phyloP scores from a whole-genome alignment of 805 yeast genomes.

The Zygoascus tannicola region DNA sequence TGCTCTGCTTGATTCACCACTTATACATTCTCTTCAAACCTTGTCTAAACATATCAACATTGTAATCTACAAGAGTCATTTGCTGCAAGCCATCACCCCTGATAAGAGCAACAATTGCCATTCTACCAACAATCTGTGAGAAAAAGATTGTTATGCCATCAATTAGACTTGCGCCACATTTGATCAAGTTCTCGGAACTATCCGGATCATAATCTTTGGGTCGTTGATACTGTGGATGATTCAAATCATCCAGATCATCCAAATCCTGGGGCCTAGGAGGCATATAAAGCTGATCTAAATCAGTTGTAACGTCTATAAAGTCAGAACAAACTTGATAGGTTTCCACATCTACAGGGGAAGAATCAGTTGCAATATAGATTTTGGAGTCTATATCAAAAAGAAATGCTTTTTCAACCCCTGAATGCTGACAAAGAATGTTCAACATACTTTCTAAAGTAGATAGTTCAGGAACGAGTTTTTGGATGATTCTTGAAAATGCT shows the following conservation, averaged over 20 bases:
- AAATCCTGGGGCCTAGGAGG: slow-evolving; percentile 7
- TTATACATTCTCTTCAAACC: slow-evolving; percentile 43
- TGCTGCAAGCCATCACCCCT: slow-evolving; percentile 51
- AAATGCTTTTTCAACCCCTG: slow-evolving; percentile 87
- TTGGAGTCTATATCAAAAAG: slow-evolving; percentile 86
- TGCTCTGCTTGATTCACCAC: no score
- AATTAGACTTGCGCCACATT: slow-evolving; percentile 65
- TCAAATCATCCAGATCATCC: slow-evolving; percentile 8
- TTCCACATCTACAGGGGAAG: slow-evolving; percentile 90
- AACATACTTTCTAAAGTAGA: slow-evolving; percentile 82
- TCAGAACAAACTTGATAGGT: slow-evolving; percentile 96
- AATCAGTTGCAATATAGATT: slow-evolving; percentile 91
- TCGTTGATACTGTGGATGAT: slow-evolving; percentile 14
- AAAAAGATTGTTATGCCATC: slow-evolving; percentile 79
- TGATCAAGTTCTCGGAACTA: slow-evolving; percentile 24
- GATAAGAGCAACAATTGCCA: slow-evolving; percentile 82
- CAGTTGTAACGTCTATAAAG: slow-evolving; percentile 89
- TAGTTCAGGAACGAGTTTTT: slow-evolving; percentile 79
- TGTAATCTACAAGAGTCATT: slow-evolving; percentile 73
- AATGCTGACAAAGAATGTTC: slow-evolving; percentile 80
- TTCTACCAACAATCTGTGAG: slow-evolving; percentile 85
- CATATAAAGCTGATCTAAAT: slow-evolving; percentile 45
- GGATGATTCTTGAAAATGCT: slow-evolving; percentile 88
- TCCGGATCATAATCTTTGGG: slow-evolving; percentile 20
- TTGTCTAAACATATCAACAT: slow-evolving; percentile 69